Evolutionary conservation across 2,329 filamentous ascomycete species (phyloP).

Genomic region (Cryphonectria radicalis): DNA sequence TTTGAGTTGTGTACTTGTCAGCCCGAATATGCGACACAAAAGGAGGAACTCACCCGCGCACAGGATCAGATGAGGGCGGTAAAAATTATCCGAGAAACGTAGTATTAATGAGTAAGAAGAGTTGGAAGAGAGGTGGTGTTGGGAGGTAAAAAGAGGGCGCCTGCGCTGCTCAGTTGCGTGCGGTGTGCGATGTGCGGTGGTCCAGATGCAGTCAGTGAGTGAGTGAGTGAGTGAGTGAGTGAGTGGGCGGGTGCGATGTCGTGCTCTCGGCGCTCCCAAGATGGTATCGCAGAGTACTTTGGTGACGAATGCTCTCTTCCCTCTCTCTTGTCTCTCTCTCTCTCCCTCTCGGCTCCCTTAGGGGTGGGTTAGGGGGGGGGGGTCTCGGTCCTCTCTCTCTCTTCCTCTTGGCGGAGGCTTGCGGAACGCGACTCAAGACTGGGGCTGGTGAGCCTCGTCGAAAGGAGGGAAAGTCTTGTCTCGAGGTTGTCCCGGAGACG

Average conservation of each 20-base stretch:
- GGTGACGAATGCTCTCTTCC: slow-evolving; percentile 1
- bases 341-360: not conserved
- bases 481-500: slow-evolving; percentile 2
- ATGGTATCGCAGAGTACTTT: not conserved
- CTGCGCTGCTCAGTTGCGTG: slow-evolving; percentile 7
- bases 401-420: not conserved
- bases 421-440: slow-evolving; percentile 6
- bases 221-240: not conserved
- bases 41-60: not conserved
- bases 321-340: not conserved
- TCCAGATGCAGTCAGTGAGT: not conserved
- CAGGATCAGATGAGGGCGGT: not conserved
- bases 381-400: not conserved
- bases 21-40: not conserved
- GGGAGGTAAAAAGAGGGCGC: not conserved
- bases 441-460: not conserved
- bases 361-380: not conserved
- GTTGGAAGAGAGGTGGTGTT: not conserved
- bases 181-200: not conserved
- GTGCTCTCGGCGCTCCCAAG: not conserved
- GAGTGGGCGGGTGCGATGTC: not conserved
- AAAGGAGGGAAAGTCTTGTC: not conserved
- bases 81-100: too few species aligned
- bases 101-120: not conserved
- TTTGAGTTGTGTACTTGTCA: not conserved